Percentiles rank a stretch among this genome's conserved stretches.
phyloP scores from a whole-genome alignment of 345 rosid species.

The Citrus mangshanensis region DNA sequence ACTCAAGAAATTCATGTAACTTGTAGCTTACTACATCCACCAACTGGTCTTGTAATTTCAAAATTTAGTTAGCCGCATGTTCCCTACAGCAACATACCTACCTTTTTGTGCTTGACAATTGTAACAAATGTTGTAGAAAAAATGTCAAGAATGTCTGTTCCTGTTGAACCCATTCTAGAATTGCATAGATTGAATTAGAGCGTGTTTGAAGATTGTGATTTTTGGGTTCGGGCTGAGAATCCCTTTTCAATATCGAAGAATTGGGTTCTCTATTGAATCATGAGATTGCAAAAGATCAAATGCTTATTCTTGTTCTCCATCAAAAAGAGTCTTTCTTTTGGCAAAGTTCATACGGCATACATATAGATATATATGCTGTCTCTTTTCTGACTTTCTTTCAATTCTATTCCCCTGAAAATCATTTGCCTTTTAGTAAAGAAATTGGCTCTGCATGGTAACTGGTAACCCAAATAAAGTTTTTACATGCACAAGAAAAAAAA shows the following conservation, averaged over 20 bases:
- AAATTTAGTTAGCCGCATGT: slow-evolving; percentile 25
- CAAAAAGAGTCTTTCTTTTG: slow-evolving; percentile 24
- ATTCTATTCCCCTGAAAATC: slow-evolving; percentile 19
- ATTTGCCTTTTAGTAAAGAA: slow-evolving; percentile 17
- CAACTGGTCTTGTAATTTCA: slow-evolving; percentile 37
- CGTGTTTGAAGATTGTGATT: slow-evolving; percentile 23
- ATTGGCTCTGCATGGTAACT: slow-evolving; percentile 17
- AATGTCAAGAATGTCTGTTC: slow-evolving; percentile 32
- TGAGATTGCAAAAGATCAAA: slow-evolving; percentile 15
- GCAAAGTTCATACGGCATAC: not conserved
- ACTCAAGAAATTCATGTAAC: slow-evolving; percentile 8
- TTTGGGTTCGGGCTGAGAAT: slow-evolving; percentile 4
- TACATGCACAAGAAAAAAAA: not conserved
- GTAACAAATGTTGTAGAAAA: slow-evolving; percentile 25
- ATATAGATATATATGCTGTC: not conserved
- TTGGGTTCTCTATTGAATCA: slow-evolving; percentile 32
- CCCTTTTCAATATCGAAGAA: slow-evolving; percentile 22
- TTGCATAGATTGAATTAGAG: slow-evolving; percentile 16
- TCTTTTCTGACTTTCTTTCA: slow-evolving; percentile 9
- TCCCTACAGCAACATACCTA: slow-evolving; percentile 22
- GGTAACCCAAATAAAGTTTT: slow-evolving; percentile 4
- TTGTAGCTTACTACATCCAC: slow-evolving; percentile 23
- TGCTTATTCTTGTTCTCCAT: slow-evolving; percentile 37
- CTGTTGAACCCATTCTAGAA: slow-evolving; percentile 13
- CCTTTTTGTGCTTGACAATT: slow-evolving; percentile 14